Evolutionary conservation across 352 stramenopile genomes (phyloP).

Genomic region (Elongisporangium senticosum): DNA sequence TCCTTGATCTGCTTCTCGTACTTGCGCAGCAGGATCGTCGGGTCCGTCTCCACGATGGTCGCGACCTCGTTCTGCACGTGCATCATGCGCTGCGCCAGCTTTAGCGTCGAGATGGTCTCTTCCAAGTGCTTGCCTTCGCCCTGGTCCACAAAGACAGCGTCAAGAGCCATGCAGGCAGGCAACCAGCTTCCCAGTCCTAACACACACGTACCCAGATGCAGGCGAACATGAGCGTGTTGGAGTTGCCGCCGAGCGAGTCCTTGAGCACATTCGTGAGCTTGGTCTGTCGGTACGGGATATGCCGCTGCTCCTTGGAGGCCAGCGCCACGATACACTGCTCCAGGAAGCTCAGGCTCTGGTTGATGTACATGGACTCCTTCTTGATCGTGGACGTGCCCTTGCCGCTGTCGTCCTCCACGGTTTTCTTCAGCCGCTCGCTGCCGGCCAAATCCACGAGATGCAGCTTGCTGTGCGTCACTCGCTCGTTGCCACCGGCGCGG

Average conservation of each 20-base stretch:
- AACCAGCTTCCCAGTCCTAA: background rate
- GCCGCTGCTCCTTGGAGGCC: constrained; percentile 50
- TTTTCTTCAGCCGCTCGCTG: constrained; percentile 93
- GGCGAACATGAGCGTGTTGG: constrained; percentile 93
- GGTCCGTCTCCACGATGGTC: constrained; percentile 85
- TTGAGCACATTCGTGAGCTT: constrained; percentile 94
- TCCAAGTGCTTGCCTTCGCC: constrained; percentile 89
- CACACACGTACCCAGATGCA: constrained; percentile 80
- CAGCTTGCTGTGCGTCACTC: constrained; percentile 85
- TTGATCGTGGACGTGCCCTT: constrained; percentile 77
- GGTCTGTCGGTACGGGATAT: constrained; percentile 92
- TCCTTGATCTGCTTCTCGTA: constrained; percentile 91
- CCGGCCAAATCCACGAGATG: constrained; percentile 94
- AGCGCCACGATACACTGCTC: constrained; percentile 93
- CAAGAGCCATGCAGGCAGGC: too few relatives aligned
- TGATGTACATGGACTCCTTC: constrained; percentile 97
- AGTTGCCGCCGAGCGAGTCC: constrained; percentile 94
- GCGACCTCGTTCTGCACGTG: constrained; percentile 88
- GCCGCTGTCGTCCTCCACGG: constrained; percentile 52
- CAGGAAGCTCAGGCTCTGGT: constrained; percentile 94
- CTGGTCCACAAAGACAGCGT: constrained; percentile 10
- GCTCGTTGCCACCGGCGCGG: constrained; percentile 57
- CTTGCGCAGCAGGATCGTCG: constrained; percentile 77
- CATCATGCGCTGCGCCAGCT: constrained; percentile 92
- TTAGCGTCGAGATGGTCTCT: constrained; percentile 92